These are phyloP conservation scores for Areca catechu DNA, from an alignment of 176 grass and related monocot species.

Conservation along the genomic window DNA sequence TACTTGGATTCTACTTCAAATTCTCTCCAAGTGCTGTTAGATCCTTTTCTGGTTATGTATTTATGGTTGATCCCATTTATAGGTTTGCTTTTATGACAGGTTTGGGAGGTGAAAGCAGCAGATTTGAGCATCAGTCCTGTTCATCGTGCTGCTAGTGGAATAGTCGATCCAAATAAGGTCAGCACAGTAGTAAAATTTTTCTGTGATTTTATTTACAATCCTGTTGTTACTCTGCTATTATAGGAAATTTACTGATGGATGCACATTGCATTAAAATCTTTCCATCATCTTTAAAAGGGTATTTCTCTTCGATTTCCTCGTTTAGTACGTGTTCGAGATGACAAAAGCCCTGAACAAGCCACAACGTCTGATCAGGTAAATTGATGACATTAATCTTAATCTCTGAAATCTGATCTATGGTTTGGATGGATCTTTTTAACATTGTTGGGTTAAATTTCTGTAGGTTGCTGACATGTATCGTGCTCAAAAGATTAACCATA, in stretches of 20 bases:
- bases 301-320: conserved; percentile 97
- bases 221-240: too few species aligned
- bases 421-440: not conserved
- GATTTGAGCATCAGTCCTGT: conserved; percentile 99
- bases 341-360: conserved; percentile 84
- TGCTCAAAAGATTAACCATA: conserved; percentile 87
- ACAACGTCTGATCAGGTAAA: conserved; percentile 79
- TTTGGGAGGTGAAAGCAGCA: conserved; percentile 99
- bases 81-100: conserved; percentile 31
- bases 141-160: conserved; percentile 89
- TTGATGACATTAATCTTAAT: not conserved
- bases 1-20: too few species aligned
- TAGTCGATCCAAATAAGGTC: conserved; percentile 89
- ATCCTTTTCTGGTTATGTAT: too few species aligned
- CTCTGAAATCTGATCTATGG: not conserved
- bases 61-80: not conserved
- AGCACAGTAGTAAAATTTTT: conserved; percentile 16
- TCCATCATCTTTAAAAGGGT: conserved; percentile 33
- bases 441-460: conserved; percentile 18
- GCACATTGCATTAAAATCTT: too few species aligned
- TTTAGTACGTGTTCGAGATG: conserved; percentile 68
- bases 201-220: not conserved
- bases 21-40: too few species aligned
- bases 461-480: conserved; percentile 91
- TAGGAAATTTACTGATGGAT: too few species aligned